Base-by-base conservation (phyloP, 352 stramenopile species). In the Globisporangium parvum region DNA sequence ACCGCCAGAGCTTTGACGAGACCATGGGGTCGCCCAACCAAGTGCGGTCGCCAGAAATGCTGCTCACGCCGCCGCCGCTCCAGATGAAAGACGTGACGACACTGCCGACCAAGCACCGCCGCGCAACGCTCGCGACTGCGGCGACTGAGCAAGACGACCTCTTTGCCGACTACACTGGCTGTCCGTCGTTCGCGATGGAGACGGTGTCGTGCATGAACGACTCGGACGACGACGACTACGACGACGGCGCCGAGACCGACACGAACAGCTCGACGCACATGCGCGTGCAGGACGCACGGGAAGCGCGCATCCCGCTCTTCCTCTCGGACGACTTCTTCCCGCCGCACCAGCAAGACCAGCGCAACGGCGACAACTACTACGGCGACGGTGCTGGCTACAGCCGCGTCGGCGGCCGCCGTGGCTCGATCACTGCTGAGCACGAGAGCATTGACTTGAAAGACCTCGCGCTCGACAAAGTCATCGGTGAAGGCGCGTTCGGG, bases 401-500 rank as follows among this genome's bases (percentile, higher is more conserved):
- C 26, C 12, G 60, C 39, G 18, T 55, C 37, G 23, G 53, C 52
- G 35, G 63, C 14, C 26, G 53, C 15, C 63, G 58, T 33, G 39
- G 51, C 33, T 54, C 58, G 66, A 40, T 73, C 70, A 28, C 65
- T 69, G 26, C 67, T 70, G 50, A 70, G 2, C 76, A 78, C 44
- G 65, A 73, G 56, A 80, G 68, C 45, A 83, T 93, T 50, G 57
- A 85, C 57, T 83, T 87, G 65, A 57, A 58, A 5, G 79, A 93
- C 47, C 62, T 93, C 5, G 33, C 59, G 18, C 59, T 91, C 12
- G 71, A 69, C 10, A 62, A 65, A 26, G 69, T 90, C 9, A 87
- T 93, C 21, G 83, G 83, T 28, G 73, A 90, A 70, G 83, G 83
- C 39, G 83, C 83, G 11, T 93, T 93, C 47, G 83, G 80, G 11